Evolutionary conservation across 176 grass and related monocot species (phyloP), one percentile per base, ranked within the genome.

Genomic region (Dactylis glomerata): DNA sequence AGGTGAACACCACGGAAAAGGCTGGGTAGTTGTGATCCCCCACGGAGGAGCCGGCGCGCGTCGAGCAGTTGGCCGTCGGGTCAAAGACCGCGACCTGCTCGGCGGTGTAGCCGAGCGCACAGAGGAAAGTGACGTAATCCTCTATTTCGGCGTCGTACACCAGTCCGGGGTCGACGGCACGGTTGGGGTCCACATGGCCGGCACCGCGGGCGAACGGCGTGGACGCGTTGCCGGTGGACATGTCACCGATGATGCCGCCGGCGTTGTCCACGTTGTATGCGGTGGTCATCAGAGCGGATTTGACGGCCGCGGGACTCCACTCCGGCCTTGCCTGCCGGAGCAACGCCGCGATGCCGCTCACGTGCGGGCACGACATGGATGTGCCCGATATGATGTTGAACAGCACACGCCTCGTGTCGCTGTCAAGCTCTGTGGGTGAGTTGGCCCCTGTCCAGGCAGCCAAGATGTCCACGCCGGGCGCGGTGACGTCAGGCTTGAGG

Each of bases 1-100:
- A 33, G 6, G 14, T 38, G 44, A 95, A 90, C 45, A 85, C 33
- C 10, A 59, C 88, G 1, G 88, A 81, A 26, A 94, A 89, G 0
- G 92, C 86, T 8, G 92, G 92, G 61, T 91, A 91, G 56, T 94
- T 94, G 58, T 84, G 86, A 49, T 94, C 71, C 3, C 92, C 88
- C 10, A 90, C 76, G 38, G 89, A 81, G 1, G 58, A 62, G 5
- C 4, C 26, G 77, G 91, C 78, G 81, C 87, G 62, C 12, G 58
- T 62, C 58, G 91, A 89, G 70, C 91, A 92, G 64, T 87, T 79
- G 45, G 82, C 49, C 6, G 26, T 11, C 0, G 33, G 55, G 55
- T 44, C 75, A 74, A 92, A 89, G 38, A 92, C 28, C 2, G 91
- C 87, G 40, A 90, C 84, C 67, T 92, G 84, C 15, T 32, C 14